These are phyloP conservation scores for Colletotrichum chlorophyti DNA, from an alignment of 2,329 filamentous ascomycete genomes.

Conservation along the genomic window DNA sequence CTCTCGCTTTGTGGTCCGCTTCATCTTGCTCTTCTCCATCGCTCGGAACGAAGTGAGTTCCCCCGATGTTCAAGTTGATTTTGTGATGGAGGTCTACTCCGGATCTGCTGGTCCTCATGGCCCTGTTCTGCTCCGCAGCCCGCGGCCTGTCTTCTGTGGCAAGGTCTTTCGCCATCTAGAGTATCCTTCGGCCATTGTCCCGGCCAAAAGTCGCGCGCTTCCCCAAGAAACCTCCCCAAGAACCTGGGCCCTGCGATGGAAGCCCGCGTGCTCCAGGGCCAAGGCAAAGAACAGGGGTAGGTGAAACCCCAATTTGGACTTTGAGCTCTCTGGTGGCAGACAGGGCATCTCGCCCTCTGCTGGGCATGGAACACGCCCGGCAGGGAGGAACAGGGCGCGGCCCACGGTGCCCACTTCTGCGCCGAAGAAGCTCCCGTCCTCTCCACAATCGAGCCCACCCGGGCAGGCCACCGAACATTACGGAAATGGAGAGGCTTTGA, in stretches of 20 bases:
- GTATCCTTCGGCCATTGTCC: too few relatives aligned
- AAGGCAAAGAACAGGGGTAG: constrained; percentile 1
- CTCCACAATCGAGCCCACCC: constrained; percentile 19
- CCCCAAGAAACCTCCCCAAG: too few relatives aligned
- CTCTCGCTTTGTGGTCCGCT: neutral
- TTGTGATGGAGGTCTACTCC: too few relatives aligned
- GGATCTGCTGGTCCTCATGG: too few relatives aligned
- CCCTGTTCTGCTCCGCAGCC: neutral
- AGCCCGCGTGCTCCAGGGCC: neutral
- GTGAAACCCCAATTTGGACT: constrained; percentile 19
- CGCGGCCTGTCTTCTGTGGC: too few relatives aligned
- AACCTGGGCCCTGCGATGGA: neutral
- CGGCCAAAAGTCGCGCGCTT: too few relatives aligned
- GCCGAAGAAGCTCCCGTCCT: constrained; percentile 27
- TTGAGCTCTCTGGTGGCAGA: too few relatives aligned
- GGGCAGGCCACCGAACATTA: constrained; percentile 26
- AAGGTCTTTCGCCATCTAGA: too few relatives aligned
- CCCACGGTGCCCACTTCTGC: constrained; percentile 26
- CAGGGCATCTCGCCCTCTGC: too few relatives aligned
- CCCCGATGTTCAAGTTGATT: too few relatives aligned
- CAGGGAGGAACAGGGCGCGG: too few relatives aligned
- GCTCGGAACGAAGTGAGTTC: neutral
- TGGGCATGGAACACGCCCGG: too few relatives aligned
- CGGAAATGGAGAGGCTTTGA: constrained; percentile 23
- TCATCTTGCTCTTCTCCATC: constrained; percentile 14